Evolutionary conservation across 2,329 filamentous ascomycete genomes (phyloP).

Genomic region (Microdochium paspali): DNA sequence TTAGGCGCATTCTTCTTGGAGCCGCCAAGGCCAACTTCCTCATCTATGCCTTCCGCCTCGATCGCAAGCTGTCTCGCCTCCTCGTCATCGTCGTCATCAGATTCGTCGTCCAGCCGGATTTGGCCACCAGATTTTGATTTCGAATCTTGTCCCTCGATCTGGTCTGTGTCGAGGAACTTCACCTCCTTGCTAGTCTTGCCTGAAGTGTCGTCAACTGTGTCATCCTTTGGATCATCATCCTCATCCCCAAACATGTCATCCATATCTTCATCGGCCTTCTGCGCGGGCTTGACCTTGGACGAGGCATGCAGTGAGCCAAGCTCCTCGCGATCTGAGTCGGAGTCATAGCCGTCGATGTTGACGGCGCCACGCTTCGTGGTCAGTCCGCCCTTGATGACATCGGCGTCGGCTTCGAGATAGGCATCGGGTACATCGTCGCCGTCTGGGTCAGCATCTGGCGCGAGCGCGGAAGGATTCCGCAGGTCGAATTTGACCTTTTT

Average conservation of each 20-base stretch:
- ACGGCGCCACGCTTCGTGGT: slow-evolving; percentile 86
- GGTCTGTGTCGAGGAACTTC: slow-evolving; percentile 44
- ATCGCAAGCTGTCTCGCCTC: slow-evolving; percentile 68
- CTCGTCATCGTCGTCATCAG: slow-evolving; percentile 48
- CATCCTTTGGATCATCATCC: slow-evolving; percentile 47
- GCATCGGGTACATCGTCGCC: slow-evolving; percentile 41
- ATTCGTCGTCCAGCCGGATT: slow-evolving; percentile 50
- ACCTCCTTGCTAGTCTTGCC: slow-evolving; percentile 57
- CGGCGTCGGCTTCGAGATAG: slow-evolving; percentile 81
- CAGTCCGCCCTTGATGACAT: slow-evolving; percentile 76
- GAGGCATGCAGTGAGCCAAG: slow-evolving; percentile 16
- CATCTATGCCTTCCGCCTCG: slow-evolving; percentile 68
- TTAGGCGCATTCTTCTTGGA: slow-evolving; percentile 91
- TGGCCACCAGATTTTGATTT: slow-evolving; percentile 66
- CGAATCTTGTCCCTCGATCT: slow-evolving; percentile 73
- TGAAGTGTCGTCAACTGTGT: slow-evolving; percentile 34
- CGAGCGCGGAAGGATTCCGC: slow-evolving; percentile 87
- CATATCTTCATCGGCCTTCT: slow-evolving; percentile 48
- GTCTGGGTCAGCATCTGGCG: slow-evolving; percentile 66
- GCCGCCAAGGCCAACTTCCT: slow-evolving; percentile 81
- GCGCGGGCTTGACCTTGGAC: not conserved
- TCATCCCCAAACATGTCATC: slow-evolving; percentile 81
- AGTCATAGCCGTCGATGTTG: slow-evolving; percentile 94
- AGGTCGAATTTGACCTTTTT: slow-evolving; percentile 91
- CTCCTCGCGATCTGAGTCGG: slow-evolving; percentile 78